These are phyloP conservation scores for Plenodomus lindquistii DNA, from an alignment of 2,329 filamentous ascomycete genomes.

Conservation along the genomic window DNA sequence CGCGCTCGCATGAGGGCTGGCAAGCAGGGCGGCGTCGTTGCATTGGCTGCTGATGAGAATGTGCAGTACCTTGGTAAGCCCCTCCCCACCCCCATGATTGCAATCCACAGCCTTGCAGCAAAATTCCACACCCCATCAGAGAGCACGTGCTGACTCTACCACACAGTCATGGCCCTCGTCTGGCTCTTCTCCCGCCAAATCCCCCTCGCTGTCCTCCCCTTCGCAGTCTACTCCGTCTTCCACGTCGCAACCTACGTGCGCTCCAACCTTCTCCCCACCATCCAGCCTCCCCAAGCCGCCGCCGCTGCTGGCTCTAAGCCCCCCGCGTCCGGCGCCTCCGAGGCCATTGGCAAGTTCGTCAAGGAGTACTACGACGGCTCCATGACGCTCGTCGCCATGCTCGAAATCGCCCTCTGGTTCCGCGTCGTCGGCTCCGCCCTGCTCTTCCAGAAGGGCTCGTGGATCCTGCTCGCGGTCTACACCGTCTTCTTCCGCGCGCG, in stretches of 20 bases:
- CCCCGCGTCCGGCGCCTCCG: conserved; percentile 68
- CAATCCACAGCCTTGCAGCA: too few relatives aligned
- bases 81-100: not conserved
- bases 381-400: conserved; percentile 87
- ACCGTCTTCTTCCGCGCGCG: conserved; percentile 90
- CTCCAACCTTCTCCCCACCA: conserved; percentile 85
- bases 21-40: conserved; percentile 65
- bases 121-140: too few relatives aligned
- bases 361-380: conserved; percentile 97
- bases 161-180: conserved; percentile 82
- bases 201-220: conserved; percentile 87
- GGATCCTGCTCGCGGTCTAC: conserved; percentile 85
- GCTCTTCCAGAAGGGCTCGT: conserved; percentile 86
- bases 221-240: conserved; percentile 96
- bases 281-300: conserved; percentile 66
- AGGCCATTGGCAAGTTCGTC: conserved; percentile 88
- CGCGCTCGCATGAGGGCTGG: conserved; percentile 79
- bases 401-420: conserved; percentile 87
- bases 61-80: conserved; percentile 93
- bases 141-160: conserved; percentile 24
- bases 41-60: conserved; percentile 85
- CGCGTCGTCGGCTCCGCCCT: conserved; percentile 80
- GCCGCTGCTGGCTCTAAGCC: conserved; percentile 58
- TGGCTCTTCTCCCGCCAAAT: conserved; percentile 94
- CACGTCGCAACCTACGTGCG: conserved; percentile 97